Conservation (phyloP, 768 basidiomycete genomes). For the Holtermannia corniformis region DNA sequence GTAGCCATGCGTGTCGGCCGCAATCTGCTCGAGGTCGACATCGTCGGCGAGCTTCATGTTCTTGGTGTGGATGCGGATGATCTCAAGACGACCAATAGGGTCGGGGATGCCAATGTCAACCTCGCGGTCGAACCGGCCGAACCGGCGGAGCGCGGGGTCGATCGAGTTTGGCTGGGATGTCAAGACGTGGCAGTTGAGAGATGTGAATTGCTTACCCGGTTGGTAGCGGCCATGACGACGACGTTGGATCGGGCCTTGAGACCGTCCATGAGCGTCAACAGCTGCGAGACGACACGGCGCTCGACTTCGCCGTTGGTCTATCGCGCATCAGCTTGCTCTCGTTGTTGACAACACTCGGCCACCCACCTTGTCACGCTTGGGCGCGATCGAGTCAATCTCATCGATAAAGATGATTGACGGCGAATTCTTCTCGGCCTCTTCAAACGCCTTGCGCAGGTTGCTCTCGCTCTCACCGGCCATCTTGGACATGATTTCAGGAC, state of each 20-base stretch:
- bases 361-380: slow-evolving; percentile 94
- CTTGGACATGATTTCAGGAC: slow-evolving; percentile 99
- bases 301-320: slow-evolving; percentile 99
- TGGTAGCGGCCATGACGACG: slow-evolving; percentile 99
- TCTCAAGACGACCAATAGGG: slow-evolving; percentile 96
- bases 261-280: slow-evolving; percentile 98
- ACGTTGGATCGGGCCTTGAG: slow-evolving; percentile 97
- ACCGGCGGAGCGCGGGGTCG: slow-evolving; percentile 95
- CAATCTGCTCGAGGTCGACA: slow-evolving; percentile 96
- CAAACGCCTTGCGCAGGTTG: slow-evolving; percentile 95
- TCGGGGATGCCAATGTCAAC: slow-evolving; percentile 99
- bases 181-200: no score
- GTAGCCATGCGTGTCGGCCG: slow-evolving; percentile 98
- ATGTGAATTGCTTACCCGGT: slow-evolving; percentile 39
- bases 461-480: slow-evolving; percentile 99
- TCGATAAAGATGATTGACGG: slow-evolving; percentile 89
- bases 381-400: slow-evolving; percentile 98
- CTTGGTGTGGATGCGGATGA: slow-evolving; percentile 98
- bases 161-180: slow-evolving; percentile 97
- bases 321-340: neutral
- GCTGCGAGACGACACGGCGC: slow-evolving; percentile 95
- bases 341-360: slow-evolving; percentile 5
- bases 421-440: slow-evolving; percentile 99
- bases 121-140: slow-evolving; percentile 98
- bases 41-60: slow-evolving; percentile 98